Evolutionary conservation across 1,284 basidiomycete genomes (phyloP).

Genomic region (Rhodotorula sp.): DNA sequence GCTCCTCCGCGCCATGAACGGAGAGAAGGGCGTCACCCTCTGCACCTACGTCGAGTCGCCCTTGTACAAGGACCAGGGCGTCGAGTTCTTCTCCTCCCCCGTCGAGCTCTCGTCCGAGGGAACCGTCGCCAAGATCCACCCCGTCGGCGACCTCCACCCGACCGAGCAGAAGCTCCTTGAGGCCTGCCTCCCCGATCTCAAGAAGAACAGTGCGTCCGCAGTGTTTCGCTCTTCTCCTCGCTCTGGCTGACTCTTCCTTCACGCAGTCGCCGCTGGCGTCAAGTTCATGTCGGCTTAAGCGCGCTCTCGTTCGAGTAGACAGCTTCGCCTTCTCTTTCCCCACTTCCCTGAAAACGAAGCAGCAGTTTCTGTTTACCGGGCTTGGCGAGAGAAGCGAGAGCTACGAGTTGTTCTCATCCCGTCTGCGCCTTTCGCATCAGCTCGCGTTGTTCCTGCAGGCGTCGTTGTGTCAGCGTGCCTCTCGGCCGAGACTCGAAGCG

Average conservation of each 20-base stretch:
- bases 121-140: constrained; percentile 78
- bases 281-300: constrained; percentile 10
- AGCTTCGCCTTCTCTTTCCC: not conserved
- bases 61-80: constrained; percentile 51
- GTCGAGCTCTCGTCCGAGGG: constrained; percentile 84
- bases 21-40: constrained; percentile 75
- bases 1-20: constrained; percentile 77
- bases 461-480: not conserved
- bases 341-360: not conserved
- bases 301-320: not conserved
- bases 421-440: not conserved
- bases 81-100: constrained; percentile 85
- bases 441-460: not conserved
- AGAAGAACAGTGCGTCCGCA: constrained; percentile 66
- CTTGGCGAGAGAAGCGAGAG: not conserved
- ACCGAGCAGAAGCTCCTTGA: constrained; percentile 83
- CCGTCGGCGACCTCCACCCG: constrained; percentile 68
- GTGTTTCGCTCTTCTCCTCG: too few relatives aligned
- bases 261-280: constrained; percentile 48
- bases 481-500: not conserved
- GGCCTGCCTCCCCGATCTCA: constrained; percentile 75
- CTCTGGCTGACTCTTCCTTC: too few relatives aligned
- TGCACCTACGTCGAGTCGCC: constrained; percentile 64
- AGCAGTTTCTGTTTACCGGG: not conserved
- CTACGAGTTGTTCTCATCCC: too few relatives aligned